Evolutionary conservation across 345 rosid species (phyloP).

Genomic region (Salix exigua): DNA sequence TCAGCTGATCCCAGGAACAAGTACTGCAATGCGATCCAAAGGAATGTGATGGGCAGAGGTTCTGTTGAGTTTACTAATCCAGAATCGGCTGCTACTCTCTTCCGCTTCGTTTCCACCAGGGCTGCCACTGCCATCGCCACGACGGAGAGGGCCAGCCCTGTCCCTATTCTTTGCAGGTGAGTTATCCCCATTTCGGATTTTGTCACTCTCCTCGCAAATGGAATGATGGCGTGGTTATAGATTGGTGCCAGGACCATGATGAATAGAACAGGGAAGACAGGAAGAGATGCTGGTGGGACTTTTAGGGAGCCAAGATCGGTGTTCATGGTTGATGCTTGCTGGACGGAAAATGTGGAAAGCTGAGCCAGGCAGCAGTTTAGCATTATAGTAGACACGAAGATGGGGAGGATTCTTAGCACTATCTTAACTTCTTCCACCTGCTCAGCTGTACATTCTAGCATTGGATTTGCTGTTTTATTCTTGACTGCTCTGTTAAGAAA

Average conservation of each 20-base stretch:
- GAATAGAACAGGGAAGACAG: constrained; percentile 77
- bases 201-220: constrained; percentile 55
- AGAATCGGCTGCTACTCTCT: constrained; percentile 35
- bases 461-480: constrained; percentile 21
- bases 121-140: constrained; percentile 86
- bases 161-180: constrained; percentile 76
- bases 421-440: constrained; percentile 68
- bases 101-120: constrained; percentile 63
- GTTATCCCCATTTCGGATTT: constrained; percentile 69
- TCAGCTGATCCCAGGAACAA: constrained; percentile 96
- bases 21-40: constrained; percentile 83
- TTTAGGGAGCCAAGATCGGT: constrained; percentile 60
- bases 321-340: constrained; percentile 88
- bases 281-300: constrained; percentile 90
- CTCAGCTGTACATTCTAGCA: constrained; percentile 46
- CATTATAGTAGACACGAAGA: constrained; percentile 83
- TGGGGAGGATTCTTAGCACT: constrained; percentile 61
- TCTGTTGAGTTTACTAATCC: constrained; percentile 34
- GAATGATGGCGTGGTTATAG: constrained; percentile 61
- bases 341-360: constrained; percentile 87
- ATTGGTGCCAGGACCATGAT: constrained; percentile 70
- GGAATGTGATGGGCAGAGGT: constrained; percentile 80
- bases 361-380: constrained; percentile 92
- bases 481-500: constrained; percentile 47
- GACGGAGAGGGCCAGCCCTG: constrained; percentile 63